phyloP scores from a whole-genome alignment of 176 grass and related monocot species.

The Thalia dealbata region DNA sequence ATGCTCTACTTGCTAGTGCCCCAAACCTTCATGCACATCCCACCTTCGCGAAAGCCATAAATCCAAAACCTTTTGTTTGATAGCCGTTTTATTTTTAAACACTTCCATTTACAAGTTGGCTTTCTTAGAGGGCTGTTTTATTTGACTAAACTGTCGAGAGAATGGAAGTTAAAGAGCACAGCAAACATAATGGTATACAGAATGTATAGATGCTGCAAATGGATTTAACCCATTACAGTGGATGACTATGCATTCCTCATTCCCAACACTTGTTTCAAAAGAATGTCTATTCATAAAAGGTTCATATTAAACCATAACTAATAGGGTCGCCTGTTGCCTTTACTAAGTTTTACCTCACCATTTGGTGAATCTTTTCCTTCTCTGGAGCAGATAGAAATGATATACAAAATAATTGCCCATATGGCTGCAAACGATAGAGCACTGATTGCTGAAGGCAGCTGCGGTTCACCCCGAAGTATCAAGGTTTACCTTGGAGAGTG shows the following conservation, averaged over 20 bases:
- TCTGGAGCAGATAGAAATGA: slow-evolving; percentile 79
- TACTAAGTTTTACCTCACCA: background rate
- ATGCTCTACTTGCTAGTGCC: too few relatives aligned
- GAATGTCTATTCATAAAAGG: background rate
- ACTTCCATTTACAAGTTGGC: background rate
- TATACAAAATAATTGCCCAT: slow-evolving; percentile 96
- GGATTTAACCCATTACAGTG: background rate
- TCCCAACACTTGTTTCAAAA: background rate
- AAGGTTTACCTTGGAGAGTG: slow-evolving; percentile 87
- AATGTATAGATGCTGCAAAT: background rate
- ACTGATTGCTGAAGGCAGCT: slow-evolving; percentile 89
- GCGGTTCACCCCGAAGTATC: slow-evolving; percentile 78
- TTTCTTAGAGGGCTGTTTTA: background rate
- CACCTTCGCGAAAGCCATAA: background rate
- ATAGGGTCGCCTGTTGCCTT: too few relatives aligned
- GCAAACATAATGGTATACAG: background rate
- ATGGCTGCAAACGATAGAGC: slow-evolving; percentile 98
- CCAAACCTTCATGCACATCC: background rate
- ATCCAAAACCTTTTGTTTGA: background rate
- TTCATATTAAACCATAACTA: background rate
- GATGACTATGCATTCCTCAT: background rate
- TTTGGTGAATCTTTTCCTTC: background rate
- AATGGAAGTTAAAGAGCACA: background rate
- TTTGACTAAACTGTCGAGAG: background rate
- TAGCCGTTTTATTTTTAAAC: background rate